Conservation (phyloP, 768 basidiomycete species). For the Lactarius tabidus region DNA sequence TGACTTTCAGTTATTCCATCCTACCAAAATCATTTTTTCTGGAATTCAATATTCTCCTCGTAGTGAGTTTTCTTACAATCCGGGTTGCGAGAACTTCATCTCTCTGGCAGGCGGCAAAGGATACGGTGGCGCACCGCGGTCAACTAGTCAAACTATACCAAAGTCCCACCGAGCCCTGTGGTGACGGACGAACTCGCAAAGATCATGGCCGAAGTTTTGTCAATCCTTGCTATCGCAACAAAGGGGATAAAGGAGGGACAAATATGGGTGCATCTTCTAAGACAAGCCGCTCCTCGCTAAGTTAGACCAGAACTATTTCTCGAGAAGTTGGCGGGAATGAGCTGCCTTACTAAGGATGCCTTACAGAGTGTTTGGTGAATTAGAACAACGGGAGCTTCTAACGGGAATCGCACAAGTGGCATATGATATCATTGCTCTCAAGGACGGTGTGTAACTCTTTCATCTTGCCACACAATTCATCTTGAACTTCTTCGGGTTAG, state of each 20-base stretch:
- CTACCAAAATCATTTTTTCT: neutral
- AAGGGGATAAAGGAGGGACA: neutral
- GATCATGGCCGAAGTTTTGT: neutral
- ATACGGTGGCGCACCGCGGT: neutral
- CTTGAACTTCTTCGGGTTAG: neutral
- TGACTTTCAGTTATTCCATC: neutral
- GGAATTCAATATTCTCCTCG: neutral
- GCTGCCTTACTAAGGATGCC: neutral
- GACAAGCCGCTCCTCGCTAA: neutral
- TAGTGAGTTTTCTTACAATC: neutral
- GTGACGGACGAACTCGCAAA: neutral
- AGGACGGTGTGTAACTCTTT: neutral
- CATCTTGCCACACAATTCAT: neutral
- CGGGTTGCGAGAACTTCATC: neutral
- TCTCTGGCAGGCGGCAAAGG: neutral
- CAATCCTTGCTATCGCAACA: neutral
- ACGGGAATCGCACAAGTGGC: neutral
- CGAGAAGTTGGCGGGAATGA: neutral
- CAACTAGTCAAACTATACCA: neutral
- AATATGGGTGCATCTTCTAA: neutral
- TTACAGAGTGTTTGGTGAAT: neutral
- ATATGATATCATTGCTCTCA: neutral
- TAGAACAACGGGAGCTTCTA: neutral
- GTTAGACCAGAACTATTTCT: neutral
- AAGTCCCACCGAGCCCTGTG: neutral